Evolutionary conservation across 306 rosid species (phyloP).

Genomic region (Vigna reflexopilosa): DNA sequence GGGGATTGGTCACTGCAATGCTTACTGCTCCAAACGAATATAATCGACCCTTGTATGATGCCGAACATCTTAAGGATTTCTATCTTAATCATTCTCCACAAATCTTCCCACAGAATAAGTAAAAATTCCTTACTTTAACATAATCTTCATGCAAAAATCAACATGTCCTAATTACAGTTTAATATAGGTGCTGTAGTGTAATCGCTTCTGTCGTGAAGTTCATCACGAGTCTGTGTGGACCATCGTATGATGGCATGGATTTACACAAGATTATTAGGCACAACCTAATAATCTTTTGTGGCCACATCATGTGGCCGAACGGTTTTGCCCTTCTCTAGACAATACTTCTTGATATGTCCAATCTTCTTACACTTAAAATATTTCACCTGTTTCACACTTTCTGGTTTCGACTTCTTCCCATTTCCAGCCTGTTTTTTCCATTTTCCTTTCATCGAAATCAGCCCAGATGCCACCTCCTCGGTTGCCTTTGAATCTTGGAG

Average conservation of each 20-base stretch:
- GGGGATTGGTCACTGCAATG: slow-evolving; percentile 75
- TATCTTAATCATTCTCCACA: slow-evolving; percentile 59
- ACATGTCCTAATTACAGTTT: slow-evolving; percentile 3
- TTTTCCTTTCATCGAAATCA: no score
- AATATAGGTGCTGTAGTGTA: background rate
- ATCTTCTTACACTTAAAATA: no score
- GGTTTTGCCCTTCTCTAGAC: no score
- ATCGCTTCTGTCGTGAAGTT: slow-evolving; percentile 23
- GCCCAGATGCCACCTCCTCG: no score
- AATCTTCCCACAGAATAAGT: slow-evolving; percentile 65
- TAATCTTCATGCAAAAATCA: background rate
- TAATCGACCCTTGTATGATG: slow-evolving; percentile 66
- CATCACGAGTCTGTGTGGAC: slow-evolving; percentile 42
- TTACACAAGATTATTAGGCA: slow-evolving; percentile 44
- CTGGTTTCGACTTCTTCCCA: no score
- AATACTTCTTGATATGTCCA: no score
- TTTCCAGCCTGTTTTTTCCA: no score
- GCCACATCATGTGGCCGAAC: no score
- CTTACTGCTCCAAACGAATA: slow-evolving; percentile 64
- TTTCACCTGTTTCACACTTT: no score
- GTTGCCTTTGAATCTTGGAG: no score
- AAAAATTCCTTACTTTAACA: background rate
- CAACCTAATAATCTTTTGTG: background rate
- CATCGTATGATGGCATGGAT: slow-evolving; percentile 61
- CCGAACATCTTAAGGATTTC: slow-evolving; percentile 66